Evolutionary conservation across 257 asterid species (phyloP).

Genomic region (Lycium ferocissimum): DNA sequence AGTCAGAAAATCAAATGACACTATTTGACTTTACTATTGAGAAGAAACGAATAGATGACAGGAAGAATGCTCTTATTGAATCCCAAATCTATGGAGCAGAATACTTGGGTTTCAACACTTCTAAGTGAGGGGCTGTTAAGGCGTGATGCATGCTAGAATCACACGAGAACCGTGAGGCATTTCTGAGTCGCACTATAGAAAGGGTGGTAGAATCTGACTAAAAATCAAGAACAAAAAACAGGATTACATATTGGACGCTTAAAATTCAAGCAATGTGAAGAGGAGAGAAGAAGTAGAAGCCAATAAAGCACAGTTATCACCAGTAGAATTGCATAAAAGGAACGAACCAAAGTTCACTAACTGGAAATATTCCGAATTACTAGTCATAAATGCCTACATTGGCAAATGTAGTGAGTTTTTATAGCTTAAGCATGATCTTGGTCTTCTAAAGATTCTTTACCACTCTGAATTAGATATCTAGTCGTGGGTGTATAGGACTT

Average conservation of each 20-base stretch:
- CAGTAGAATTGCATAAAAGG: background rate
- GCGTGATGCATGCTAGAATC: background rate
- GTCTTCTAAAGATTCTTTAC: conserved; percentile 5
- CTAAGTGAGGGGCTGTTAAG: background rate
- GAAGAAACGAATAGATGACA: background rate
- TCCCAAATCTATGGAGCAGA: conserved; percentile 10
- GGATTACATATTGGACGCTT: conserved; percentile 7
- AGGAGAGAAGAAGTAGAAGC: background rate
- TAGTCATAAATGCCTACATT: background rate
- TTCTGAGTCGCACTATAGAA: background rate
- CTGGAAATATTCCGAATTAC: conserved; percentile 1
- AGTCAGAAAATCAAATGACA: background rate
- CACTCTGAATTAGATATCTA: background rate
- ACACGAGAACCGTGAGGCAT: conserved; percentile 19
- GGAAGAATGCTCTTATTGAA: background rate
- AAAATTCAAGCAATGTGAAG: background rate
- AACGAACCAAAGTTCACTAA: background rate
- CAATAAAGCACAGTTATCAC: background rate
- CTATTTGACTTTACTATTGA: background rate
- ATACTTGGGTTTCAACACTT: conserved; percentile 7
- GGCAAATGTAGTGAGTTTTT: background rate
- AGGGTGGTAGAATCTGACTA: background rate
- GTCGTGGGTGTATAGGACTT: background rate
- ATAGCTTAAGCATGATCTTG: background rate
- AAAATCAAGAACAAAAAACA: conserved; percentile 12